Evolutionary conservation across 768 basidiomycete genomes (phyloP), one percentile per base, ranked within the genome.

Genomic region (Russula earlei): DNA sequence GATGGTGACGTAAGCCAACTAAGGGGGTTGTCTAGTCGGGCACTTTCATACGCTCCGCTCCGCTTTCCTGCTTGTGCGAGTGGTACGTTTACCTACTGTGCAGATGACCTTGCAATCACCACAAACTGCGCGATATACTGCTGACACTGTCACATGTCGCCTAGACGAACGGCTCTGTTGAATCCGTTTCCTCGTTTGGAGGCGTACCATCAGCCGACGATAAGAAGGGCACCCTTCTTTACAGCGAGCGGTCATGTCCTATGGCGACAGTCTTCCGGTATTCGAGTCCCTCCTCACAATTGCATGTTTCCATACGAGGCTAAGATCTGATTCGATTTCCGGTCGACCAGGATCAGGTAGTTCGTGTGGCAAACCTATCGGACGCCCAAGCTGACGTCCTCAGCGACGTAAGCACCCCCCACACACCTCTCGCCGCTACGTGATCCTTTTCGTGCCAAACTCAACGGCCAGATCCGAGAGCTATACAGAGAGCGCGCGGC

Each of bases 401-500:
- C 34, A 41, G 37, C 44, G 55, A 56, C 38, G 56, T 55, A 50
- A 58, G 62, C 19, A 42, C 29, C 10, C 29, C 29, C 10, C 29
- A 10, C 29, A 31, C 22, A 27, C 22, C 50, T 33, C 36, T 41
- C 40, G 29, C 55, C 19, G 41, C 33, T 45, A 10, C 15, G 29
- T 22, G 29, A 19, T 36, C 29, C 29, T 49, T 55, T 24, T 44
- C 25, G 37, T 37, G 41, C 24, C 33, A 52, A 8, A 37, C 36
- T n/a, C 55, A 52, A 50, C 49, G 3, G 40, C 41, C 58, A 91
- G 89, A 78, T 87, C 51, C 80, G 85, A 55, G 87, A 91, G 43
- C 62, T 91, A 48, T 84, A 87, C 65, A 72, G 74, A 41, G 84
- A 84, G 49, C 78, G 83, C 43, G 81, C 72, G 10, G 76, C 73